These are phyloP conservation scores for Seiridium unicorne DNA, from an alignment of 2,329 filamentous ascomycete genomes.

Conservation along the genomic window DNA sequence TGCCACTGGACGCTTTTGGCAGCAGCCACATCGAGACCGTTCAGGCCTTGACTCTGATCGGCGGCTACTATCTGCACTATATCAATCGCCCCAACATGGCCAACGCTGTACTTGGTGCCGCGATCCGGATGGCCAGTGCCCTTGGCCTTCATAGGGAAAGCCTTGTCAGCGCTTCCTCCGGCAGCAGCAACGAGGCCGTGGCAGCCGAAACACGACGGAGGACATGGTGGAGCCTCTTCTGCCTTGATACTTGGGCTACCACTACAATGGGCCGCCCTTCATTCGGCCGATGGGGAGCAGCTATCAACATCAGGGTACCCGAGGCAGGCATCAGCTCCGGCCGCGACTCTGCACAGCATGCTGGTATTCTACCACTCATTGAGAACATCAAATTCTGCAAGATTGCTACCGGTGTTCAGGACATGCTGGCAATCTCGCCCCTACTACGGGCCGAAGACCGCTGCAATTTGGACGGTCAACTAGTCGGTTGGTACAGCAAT, in stretches of 20 bases:
- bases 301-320: slow-evolving; percentile 65
- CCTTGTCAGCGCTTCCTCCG: slow-evolving; percentile 34
- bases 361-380: slow-evolving; percentile 67
- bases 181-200: slow-evolving; percentile 41
- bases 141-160: slow-evolving; percentile 69
- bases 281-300: slow-evolving; percentile 64
- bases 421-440: slow-evolving; percentile 68
- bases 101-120: slow-evolving; percentile 69
- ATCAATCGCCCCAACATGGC: slow-evolving; percentile 76
- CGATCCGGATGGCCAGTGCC: slow-evolving; percentile 71
- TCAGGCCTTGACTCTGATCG: slow-evolving; percentile 69
- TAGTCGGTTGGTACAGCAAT: slow-evolving; percentile 70
- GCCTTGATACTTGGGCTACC: slow-evolving; percentile 71
- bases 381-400: slow-evolving; percentile 80
- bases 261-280: slow-evolving; percentile 70
- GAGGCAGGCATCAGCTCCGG: slow-evolving; percentile 48
- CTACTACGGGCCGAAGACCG: slow-evolving; percentile 67
- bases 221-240: slow-evolving; percentile 75
- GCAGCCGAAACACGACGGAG: slow-evolving; percentile 61
- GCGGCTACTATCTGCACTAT: slow-evolving; percentile 77
- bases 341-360: slow-evolving; percentile 55
- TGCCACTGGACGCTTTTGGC: slow-evolving; percentile 66
- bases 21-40: slow-evolving; percentile 72
- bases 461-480: slow-evolving; percentile 62
- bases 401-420: slow-evolving; percentile 75